Evolutionary conservation across 257 asterid genomes (phyloP), one percentile per base, ranked within the genome.

Genomic region (Gynochthodes officinalis): DNA sequence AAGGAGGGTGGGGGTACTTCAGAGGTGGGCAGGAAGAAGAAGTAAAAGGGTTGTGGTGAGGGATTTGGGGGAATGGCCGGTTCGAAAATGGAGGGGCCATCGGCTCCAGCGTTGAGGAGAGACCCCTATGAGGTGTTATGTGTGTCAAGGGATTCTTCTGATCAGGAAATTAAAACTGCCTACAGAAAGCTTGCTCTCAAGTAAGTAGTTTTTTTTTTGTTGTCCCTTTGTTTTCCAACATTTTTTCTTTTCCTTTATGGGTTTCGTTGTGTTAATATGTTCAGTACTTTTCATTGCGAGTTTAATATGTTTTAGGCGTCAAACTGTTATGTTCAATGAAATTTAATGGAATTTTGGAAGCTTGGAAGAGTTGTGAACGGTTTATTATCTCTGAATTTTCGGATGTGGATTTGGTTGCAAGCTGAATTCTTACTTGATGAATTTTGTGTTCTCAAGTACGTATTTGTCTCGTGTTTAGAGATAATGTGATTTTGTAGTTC

Each of bases 161-260:
- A 95, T 80, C 97, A 95, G 82, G 99, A 95, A 71, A 92, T 95
- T 70, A 95, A 95, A 83, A 89, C 97, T 78, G 96, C 99, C 73
- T 95, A 95, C 71, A 83, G 99, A 75, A 95, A 90, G 86, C 98
- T 95, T 77, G 99, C 99, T 75, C 95, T 95, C 70, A 95, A 92
- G 99, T 95, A 84, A 55, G 89, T 82, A 75, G 37, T 33, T 64
- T 39, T 23, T 40, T 28, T 21, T 61, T 33, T 68, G 23, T 73
- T 75, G 62, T 7, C 7, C 15, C 43, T 46, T 65, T 59, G 7
- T 23, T 48, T 42, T 42, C 19, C 37, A 35, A 2, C 12, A 30
- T 40, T 21, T 18, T 49, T 16, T 28, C 13, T 14, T 64, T 25
- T 65, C 4, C 16, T 63, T 72, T 27, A 30, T 62, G 50, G 46